A percentile compares a stretch with the other conserved stretches of the same genome.
Conservation (phyloP, 176 grass and related monocot genomes). For the Oryza glaberrima region DNA sequence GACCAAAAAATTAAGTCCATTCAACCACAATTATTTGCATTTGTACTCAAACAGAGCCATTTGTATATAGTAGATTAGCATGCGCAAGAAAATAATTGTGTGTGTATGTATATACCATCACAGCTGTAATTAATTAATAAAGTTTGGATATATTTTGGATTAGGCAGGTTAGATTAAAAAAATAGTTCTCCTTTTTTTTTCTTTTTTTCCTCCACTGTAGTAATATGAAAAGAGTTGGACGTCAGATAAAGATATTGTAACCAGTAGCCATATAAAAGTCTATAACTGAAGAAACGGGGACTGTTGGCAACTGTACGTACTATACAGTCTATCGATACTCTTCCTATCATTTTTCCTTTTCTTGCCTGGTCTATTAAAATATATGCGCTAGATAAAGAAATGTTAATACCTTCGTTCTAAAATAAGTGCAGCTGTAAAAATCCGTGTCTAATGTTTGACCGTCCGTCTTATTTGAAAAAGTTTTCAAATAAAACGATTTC, state of each 20-base stretch:
- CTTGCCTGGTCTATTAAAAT: neutral
- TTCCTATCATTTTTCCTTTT: neutral
- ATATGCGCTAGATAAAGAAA: neutral
- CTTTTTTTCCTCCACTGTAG: neutral
- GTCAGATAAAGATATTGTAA: neutral
- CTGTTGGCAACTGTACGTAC: neutral
- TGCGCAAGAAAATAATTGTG: too few species aligned
- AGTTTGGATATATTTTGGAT: neutral
- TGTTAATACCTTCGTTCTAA: neutral
- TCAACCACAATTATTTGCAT: neutral
- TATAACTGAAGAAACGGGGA: neutral
- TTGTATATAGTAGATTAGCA: too few species aligned
- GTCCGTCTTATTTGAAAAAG: too few species aligned
- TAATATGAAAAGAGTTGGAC: neutral
- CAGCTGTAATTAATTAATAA: too few species aligned
- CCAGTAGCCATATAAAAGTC: neutral
- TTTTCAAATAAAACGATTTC: too few species aligned
- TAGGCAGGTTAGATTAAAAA: neutral
- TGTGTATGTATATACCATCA: too few species aligned
- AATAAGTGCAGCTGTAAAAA: too few species aligned
- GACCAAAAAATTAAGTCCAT: slow-evolving; percentile 1
- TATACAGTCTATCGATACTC: neutral
- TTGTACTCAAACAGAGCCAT: neutral
- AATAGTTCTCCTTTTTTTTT: neutral
- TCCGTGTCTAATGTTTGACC: too few species aligned